Evolutionary conservation across 768 basidiomycete species (phyloP).

Genomic region (Gyrodon lividus): DNA sequence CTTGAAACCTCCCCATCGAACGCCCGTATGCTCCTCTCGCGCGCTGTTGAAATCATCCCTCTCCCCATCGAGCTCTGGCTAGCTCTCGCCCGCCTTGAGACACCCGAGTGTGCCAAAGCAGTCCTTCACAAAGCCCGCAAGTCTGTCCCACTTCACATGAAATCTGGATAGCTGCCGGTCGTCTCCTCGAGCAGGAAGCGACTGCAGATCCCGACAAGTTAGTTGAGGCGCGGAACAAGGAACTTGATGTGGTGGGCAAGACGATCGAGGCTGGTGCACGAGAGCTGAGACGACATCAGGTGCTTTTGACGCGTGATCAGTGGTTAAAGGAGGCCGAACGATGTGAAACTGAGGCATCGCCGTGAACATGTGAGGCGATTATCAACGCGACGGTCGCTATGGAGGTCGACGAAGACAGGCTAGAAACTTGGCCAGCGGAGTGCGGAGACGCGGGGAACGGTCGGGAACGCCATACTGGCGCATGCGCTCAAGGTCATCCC

Average conservation of each 20-base stretch:
- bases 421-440: constrained; percentile 83
- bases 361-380: constrained; percentile 89
- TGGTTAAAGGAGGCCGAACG: constrained; percentile 96
- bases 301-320: constrained; percentile 83
- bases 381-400: constrained; percentile 91
- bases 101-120: constrained; percentile 84
- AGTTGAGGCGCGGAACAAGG: constrained; percentile 54
- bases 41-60: constrained; percentile 97
- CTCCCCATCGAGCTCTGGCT: constrained; percentile 97
- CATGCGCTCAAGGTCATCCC: constrained; percentile 92
- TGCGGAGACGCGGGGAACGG: constrained; percentile 67
- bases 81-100: constrained; percentile 94
- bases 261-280: constrained; percentile 86
- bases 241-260: constrained; percentile 76
- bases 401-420: constrained; percentile 90
- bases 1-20: constrained; percentile 87
- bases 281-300: constrained; percentile 78
- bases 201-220: constrained; percentile 44
- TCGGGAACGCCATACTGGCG: constrained; percentile 85
- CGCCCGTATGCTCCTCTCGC: constrained; percentile 86
- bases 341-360: constrained; percentile 83
- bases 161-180: constrained; percentile 97
- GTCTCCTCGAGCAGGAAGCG: constrained; percentile 86
- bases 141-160: constrained; percentile 92
- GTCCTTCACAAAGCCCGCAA: constrained; percentile 96